Evolutionary conservation across 805 yeast species (phyloP), one percentile per base, ranked within the genome.

Genomic region (Yarrowia sp.): DNA sequence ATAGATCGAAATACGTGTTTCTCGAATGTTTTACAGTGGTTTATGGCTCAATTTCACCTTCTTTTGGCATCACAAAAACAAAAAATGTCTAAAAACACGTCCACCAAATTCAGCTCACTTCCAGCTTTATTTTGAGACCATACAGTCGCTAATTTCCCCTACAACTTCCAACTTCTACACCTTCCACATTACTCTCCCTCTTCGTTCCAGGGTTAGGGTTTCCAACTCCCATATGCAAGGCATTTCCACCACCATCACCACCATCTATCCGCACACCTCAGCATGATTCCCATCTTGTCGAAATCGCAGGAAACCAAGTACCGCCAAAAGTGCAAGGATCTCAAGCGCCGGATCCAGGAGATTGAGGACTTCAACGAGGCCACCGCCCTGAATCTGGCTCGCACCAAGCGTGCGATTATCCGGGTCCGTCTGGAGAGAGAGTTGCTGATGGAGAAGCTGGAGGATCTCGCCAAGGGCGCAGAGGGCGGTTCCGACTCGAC

Each of bases 371-470:
- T 84, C 68, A 93, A 91, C 72, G 94, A 89, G 70, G 76, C 84
- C 7, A 83, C 90, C 61, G 81, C 91, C 0, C 74, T 90, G 29
- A 88, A 94, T 1, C 83, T 94, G 32, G 81, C 86, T 14, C 82
- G 97, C 67, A 85, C 96, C 12, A 84, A 88, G 65, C 80, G 84
- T 25, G 83, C 91, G 8, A 84, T 92, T 33, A 84, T 90, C 67
- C 77, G 97, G 65, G 77, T 90, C 47, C 82, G 96, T 63, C 79
- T 91, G 46, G 98, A 94, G 70, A 87, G 94, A 69, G 82, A 92
- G 1, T 76, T 93, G 12, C 75, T 94, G 29, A 75, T 92, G 44
- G 97, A 93, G 71, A 80, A 88, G 64, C 79, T 94, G 41, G 97
- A 92, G 67, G 78, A 78, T 41, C 65, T 69, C n/a, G 61, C 36